phyloP scores from a whole-genome alignment of 345 rosid genomes.

The Sonneratia alba region DNA sequence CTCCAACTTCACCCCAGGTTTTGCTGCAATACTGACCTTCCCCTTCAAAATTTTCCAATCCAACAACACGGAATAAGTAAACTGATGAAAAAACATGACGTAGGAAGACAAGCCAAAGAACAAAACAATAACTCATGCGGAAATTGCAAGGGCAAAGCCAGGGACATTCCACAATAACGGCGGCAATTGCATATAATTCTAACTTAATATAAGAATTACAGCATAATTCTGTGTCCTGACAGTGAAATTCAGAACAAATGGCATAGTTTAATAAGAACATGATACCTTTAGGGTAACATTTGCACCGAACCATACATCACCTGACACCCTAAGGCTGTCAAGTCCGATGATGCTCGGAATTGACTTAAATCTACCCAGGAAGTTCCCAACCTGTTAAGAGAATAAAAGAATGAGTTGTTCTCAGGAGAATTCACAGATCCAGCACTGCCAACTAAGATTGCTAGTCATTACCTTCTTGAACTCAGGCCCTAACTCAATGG shows the following conservation, averaged over 20 bases:
- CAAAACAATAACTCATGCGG: background rate
- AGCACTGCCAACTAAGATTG: background rate
- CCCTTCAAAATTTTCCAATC: conserved; percentile 34
- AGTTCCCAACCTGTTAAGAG: conserved; percentile 50
- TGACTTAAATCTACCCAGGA: conserved; percentile 80
- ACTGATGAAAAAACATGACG: background rate
- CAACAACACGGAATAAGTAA: background rate
- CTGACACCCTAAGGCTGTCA: conserved; percentile 82
- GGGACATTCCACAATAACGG: background rate
- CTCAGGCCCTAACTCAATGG: conserved; percentile 88
- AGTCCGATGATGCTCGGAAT: conserved; percentile 94
- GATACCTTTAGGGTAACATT: conserved; percentile 66
- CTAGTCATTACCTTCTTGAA: conserved; percentile 62
- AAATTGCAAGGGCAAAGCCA: background rate
- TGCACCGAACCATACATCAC: conserved; percentile 86
- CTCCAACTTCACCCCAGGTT: conserved; percentile 68
- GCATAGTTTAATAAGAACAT: background rate
- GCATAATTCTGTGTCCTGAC: background rate
- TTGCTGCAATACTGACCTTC: conserved; percentile 58
- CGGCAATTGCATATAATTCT: background rate
- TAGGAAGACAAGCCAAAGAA: background rate
- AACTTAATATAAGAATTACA: background rate
- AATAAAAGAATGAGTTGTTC: background rate
- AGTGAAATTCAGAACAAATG: background rate
- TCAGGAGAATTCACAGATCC: background rate